Base-by-base conservation (phyloP, 2,329 filamentous ascomycete genomes). In the Sporothrix curviconia region DNA sequence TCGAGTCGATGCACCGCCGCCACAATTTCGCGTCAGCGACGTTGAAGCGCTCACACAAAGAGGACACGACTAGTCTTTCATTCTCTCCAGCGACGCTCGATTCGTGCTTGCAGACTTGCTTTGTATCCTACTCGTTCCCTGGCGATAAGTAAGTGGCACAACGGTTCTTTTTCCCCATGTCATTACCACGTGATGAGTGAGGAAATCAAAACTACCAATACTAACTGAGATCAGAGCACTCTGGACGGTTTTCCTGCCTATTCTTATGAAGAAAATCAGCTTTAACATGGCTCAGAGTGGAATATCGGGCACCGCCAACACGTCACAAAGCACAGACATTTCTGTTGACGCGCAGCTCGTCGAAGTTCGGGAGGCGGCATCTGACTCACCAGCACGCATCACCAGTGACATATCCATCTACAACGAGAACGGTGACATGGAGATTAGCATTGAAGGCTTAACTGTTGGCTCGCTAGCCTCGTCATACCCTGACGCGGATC, bases 1-100 rank as follows among this genome's bases (percentile, higher is more conserved):
- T 76, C 1, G 59, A 61, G 5, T 62, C 67, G 0, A 67, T 76
- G 15, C 59, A 68, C 19, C 67, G 74, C 17, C 69, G 72, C 3
- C 68, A 67, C 44, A 64, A 70, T 39, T 72, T 72, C 46, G 67
- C 72, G 2, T 66, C 68, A 6, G 69, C 67, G 0, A 68, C 60
- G 0, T 61, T 74, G n/a, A 59, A 58, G 32, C 68, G 65, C 44
- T 56, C 56, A 11, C 74, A 76, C 40, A 19, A 61, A 0, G 64
- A 69, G 4, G 74, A 76, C 28, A 70, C 69, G 1, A 76, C 73
- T 0, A 54, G 42, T 1, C 58, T 76, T 11, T 46, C 59, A 3
- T 61, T 73, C 25, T 75, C 73, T 58, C 74, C 74, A 1, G 74
- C 73, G 1, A 74, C 70, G 0, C 63, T 76, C 8, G 74, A 76